phyloP scores from a whole-genome alignment of 768 basidiomycete species.

The Termitomyces sp. region DNA sequence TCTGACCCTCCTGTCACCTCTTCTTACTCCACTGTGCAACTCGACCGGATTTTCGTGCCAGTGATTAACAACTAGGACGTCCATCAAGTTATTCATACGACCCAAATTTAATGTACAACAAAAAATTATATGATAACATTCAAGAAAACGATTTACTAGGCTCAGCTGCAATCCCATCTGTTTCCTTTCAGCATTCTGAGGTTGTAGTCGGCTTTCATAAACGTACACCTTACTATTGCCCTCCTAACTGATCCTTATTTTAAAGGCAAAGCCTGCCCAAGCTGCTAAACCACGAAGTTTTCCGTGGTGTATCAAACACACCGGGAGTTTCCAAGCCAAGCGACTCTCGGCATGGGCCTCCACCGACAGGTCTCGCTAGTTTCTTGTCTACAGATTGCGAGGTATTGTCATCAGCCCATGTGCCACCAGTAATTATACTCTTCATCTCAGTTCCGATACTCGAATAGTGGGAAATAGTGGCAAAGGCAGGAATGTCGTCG shows the following conservation, averaged over 20 bases:
- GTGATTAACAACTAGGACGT: too few relatives aligned
- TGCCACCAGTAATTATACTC: not conserved
- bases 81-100: too few relatives aligned
- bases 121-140: too few relatives aligned
- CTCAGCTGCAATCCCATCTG: too few relatives aligned
- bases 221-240: too few relatives aligned
- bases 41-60: too few relatives aligned
- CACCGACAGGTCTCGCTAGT: not conserved
- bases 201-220: too few relatives aligned
- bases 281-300: not conserved
- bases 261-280: not conserved
- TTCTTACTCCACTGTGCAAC: too few relatives aligned
- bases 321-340: not conserved
- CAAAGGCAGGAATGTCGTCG: not conserved
- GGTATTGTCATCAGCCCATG: not conserved
- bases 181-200: too few relatives aligned
- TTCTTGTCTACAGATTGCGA: not conserved
- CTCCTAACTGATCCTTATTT: not conserved
- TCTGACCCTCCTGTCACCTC: too few relatives aligned
- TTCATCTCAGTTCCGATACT: not conserved
- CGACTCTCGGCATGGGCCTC: not conserved
- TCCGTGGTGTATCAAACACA: not conserved
- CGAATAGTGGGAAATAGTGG: not conserved
- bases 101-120: too few relatives aligned
- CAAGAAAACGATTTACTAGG: too few relatives aligned